phyloP scores from a whole-genome alignment of 345 rosid genomes.

The Acer saccharum region DNA sequence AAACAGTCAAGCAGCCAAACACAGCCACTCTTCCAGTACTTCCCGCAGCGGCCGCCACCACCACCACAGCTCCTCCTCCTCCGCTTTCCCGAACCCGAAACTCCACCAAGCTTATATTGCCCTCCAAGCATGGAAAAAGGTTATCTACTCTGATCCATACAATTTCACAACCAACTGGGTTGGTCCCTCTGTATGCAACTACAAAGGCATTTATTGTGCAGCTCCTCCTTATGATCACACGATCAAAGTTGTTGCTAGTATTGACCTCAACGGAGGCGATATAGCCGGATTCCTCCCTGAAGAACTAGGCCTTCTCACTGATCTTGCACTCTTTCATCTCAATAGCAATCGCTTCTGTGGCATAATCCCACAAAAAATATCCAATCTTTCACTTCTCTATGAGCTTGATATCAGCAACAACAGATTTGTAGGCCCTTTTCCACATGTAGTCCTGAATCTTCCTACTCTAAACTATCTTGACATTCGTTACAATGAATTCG shows the following conservation, averaged over 20 bases:
- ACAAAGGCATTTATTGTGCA: conserved; percentile 66
- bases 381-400: conserved; percentile 63
- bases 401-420: conserved; percentile 94
- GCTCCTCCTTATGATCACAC: conserved; percentile 47
- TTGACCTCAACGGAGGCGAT: conserved; percentile 72
- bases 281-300: conserved; percentile 85
- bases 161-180: conserved; percentile 79
- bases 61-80: conserved; percentile 26
- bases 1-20: conserved; percentile 46
- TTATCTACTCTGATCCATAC: conserved; percentile 80
- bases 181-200: conserved; percentile 74
- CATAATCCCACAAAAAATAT: conserved; percentile 56
- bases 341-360: conserved; percentile 93
- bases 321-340: conserved; percentile 74
- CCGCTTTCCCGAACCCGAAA: conserved; percentile 40
- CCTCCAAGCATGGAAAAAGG: conserved; percentile 73
- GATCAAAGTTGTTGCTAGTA: conserved; percentile 63
- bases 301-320: conserved; percentile 71
- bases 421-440: conserved; percentile 86
- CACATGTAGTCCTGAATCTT: conserved; percentile 63
- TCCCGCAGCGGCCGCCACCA: conserved; percentile 2
- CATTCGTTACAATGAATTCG: conserved; percentile 85
- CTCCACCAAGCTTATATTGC: conserved; percentile 74
- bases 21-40: conserved; percentile 25
- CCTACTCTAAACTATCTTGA: conserved; percentile 64